phyloP scores from a whole-genome alignment of 2,329 filamentous ascomycete genomes.

The Tolypocladium amazonense region DNA sequence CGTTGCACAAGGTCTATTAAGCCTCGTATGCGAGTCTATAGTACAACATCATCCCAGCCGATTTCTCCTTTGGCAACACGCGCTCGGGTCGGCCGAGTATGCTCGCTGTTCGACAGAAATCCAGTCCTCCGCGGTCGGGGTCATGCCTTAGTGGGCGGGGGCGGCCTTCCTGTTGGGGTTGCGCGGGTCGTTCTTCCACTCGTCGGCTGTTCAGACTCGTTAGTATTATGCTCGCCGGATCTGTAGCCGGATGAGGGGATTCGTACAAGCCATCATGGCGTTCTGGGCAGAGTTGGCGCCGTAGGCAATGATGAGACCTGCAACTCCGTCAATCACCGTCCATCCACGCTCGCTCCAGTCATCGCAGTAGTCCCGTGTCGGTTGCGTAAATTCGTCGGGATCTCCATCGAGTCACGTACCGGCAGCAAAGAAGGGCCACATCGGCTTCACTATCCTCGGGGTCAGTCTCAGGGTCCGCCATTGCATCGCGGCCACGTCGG shows the following conservation, averaged over 20 bases:
- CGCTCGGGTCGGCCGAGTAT: slow-evolving; percentile 15
- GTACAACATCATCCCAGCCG: slow-evolving; percentile 26
- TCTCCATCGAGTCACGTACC: slow-evolving; percentile 50
- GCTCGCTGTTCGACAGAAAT: slow-evolving; percentile 8
- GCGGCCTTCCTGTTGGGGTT: slow-evolving; percentile 54
- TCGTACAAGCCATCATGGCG: slow-evolving; percentile 65
- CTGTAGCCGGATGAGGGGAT: not conserved
- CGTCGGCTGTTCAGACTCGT: slow-evolving; percentile 52
- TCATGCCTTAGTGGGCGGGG: slow-evolving; percentile 29
- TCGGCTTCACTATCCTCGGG: slow-evolving; percentile 60
- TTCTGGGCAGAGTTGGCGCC: slow-evolving; percentile 79
- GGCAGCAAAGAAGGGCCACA: slow-evolving; percentile 89
- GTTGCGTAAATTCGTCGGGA: slow-evolving; percentile 1
- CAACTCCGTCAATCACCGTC: not conserved
- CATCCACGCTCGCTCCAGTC: not conserved
- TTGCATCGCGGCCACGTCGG: slow-evolving; percentile 5
- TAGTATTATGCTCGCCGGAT: slow-evolving; percentile 8
- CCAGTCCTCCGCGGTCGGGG: slow-evolving; percentile 9
- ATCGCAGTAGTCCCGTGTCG: not conserved
- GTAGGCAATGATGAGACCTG: slow-evolving; percentile 79
- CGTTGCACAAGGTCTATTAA: slow-evolving; percentile 21
- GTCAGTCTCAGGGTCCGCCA: slow-evolving; percentile 15
- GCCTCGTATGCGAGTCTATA: slow-evolving; percentile 27
- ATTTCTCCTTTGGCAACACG: slow-evolving; percentile 5
- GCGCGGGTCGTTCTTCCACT: slow-evolving; percentile 95